Evolutionary conservation across 2,329 filamentous ascomycete species (phyloP), one percentile per base, ranked within the genome.

Genomic region (Sporothrix protearum): DNA sequence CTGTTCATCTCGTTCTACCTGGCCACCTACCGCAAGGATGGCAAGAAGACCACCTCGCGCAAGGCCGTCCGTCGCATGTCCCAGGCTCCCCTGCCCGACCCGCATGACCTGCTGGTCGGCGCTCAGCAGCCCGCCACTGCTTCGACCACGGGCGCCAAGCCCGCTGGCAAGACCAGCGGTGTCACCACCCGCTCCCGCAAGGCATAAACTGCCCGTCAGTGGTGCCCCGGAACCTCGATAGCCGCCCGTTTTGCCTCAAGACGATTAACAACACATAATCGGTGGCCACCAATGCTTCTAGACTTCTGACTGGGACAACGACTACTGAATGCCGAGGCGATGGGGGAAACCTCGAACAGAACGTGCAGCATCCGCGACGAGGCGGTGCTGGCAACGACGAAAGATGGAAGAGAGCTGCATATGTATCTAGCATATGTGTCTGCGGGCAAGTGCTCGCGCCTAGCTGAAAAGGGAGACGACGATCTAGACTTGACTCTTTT

Each of bases 1-100:
- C 92, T 99, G 76, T 99, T 99, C 89, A 97, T 99, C 84, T 95
- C 92, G 68, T 99, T 99, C 90, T 99, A 98, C 88, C 87, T 97
- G 77, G 94, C 94, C 76, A 99, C 95, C 74, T 99, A 99, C 86
- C 92, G 91, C 85, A 94, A 93, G 86, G 90, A 91, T 74, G 88
- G 89, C 81, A 95, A 94, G 86, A 88, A 86, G 73, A 86, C 87
- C 78, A 94, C 91, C 77, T 92, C 92, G 78, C 94, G 92, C 82
- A 96, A 95, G 86, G 86, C 87, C 51, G 85, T 91, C 74, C 87
- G 88, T 74, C 86, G 87, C 76, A 89, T 89, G 87, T 87, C 85
- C 76, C 86, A 89, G 80, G 87, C 87, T 69, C 86, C 87, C 76
- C 85, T 96, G 68, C 92, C 95, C 77, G 94, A 96, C 80, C 93